These are phyloP conservation scores for Evernia prunastri DNA, from an alignment of 495 filamentous ascomycete genomes.

Conservation along the genomic window DNA sequence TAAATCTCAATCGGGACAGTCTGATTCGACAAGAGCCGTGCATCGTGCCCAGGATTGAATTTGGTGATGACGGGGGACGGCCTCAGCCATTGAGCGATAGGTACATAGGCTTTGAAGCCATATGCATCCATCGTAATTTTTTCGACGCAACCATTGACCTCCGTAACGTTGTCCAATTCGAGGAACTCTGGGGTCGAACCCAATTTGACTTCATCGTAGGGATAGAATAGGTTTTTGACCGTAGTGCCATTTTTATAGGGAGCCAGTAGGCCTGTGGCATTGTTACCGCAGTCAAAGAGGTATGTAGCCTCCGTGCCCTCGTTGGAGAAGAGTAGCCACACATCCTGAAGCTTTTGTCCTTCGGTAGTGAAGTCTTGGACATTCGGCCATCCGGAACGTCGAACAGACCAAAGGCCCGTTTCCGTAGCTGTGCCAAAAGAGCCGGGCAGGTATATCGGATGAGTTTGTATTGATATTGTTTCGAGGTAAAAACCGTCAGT, in stretches of 20 bases:
- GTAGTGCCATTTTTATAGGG: conserved; percentile 39
- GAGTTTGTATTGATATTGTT: conserved; percentile 39
- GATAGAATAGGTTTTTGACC: conserved; percentile 46
- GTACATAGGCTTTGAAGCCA: conserved; percentile 27
- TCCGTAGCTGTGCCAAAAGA: conserved; percentile 39
- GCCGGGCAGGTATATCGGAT: conserved; percentile 41
- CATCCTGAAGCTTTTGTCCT: conserved; percentile 40
- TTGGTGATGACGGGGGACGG: conserved; percentile 27
- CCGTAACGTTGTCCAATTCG: conserved; percentile 17
- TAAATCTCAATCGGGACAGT: conserved; percentile 41
- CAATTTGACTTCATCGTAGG: conserved; percentile 43
- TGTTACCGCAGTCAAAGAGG: conserved; percentile 37
- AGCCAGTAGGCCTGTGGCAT: conserved; percentile 35
- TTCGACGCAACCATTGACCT: conserved; percentile 25
- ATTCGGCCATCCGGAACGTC: conserved; percentile 33
- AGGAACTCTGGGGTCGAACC: conserved; percentile 28
- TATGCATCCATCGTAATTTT: conserved; percentile 20
- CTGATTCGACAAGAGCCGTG: conserved; percentile 30
- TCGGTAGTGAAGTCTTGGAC: conserved; percentile 38
- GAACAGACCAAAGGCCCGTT: conserved; percentile 44
- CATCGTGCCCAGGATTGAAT: conserved; percentile 27
- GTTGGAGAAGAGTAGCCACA: conserved; percentile 48
- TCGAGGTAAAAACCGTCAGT: conserved; percentile 43
- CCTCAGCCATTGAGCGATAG: conserved; percentile 25
- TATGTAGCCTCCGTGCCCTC: conserved; percentile 39